Evolutionary conservation across 441 rosid genomes (phyloP).

Genomic region (Capsella rubella): DNA sequence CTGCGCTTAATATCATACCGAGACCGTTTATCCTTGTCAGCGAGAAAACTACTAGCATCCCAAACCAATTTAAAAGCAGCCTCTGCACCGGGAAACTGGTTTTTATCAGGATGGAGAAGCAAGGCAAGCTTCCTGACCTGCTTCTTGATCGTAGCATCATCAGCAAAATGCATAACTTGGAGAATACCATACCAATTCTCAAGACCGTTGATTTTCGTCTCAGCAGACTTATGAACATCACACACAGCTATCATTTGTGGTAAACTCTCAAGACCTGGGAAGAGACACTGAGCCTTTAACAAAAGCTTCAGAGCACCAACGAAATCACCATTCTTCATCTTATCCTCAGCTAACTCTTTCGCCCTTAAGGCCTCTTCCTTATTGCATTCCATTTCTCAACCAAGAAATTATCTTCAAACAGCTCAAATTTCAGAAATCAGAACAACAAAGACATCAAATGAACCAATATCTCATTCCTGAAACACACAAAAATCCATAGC

Average conservation of each 20-base stretch:
- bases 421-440: neutral
- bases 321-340: constrained; percentile 53
- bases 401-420: neutral
- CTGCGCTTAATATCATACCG: constrained; percentile 58
- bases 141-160: constrained; percentile 63
- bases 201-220: constrained; percentile 48
- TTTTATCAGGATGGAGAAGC: constrained; percentile 74
- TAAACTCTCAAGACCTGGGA: constrained; percentile 58
- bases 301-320: constrained; percentile 54
- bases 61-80: constrained; percentile 71
- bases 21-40: constrained; percentile 54
- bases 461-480: constrained; percentile 27
- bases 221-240: constrained; percentile 62
- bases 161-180: constrained; percentile 53
- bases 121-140: constrained; percentile 71
- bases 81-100: constrained; percentile 66
- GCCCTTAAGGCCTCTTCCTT: constrained; percentile 69
- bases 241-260: constrained; percentile 60
- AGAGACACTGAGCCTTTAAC: constrained; percentile 59
- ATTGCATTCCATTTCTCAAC: constrained; percentile 57
- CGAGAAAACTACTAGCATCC: constrained; percentile 59
- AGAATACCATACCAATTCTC: constrained; percentile 74
- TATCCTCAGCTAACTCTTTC: constrained; percentile 54
- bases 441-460: neutral
- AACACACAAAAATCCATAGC: neutral